phyloP scores from a whole-genome alignment of 176 grass and related monocot genomes.

The Urochloa ruziziensis region DNA sequence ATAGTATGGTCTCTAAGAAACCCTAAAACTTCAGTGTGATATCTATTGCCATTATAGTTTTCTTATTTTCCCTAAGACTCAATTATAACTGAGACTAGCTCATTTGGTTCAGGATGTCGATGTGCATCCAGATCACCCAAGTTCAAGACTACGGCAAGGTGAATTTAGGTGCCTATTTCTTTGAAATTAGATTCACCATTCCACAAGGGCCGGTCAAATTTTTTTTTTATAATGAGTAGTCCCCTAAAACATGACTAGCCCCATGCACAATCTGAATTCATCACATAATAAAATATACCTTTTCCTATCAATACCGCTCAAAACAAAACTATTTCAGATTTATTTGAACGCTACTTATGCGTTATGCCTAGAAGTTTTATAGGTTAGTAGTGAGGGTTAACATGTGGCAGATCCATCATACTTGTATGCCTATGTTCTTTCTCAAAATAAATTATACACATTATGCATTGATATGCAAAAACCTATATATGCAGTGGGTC shows the following conservation, averaged over 20 bases:
- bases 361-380: background rate
- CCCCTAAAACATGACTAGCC: background rate
- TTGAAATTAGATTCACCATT: background rate
- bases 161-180: background rate
- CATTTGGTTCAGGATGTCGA: background rate
- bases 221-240: background rate
- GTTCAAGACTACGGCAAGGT: background rate
- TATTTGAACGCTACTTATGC: background rate
- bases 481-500: background rate
- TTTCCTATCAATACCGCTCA: background rate
- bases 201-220: background rate
- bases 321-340: background rate
- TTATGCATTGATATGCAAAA: background rate
- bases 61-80: background rate
- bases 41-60: background rate
- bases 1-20: background rate
- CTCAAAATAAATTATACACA: background rate
- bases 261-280: background rate
- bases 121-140: background rate
- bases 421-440: background rate
- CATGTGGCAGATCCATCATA: background rate
- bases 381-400: background rate
- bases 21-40: background rate
- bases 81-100: background rate
- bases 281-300: background rate